Conservation (phyloP, 768 basidiomycete genomes). For the Scleroderma citrinum region DNA sequence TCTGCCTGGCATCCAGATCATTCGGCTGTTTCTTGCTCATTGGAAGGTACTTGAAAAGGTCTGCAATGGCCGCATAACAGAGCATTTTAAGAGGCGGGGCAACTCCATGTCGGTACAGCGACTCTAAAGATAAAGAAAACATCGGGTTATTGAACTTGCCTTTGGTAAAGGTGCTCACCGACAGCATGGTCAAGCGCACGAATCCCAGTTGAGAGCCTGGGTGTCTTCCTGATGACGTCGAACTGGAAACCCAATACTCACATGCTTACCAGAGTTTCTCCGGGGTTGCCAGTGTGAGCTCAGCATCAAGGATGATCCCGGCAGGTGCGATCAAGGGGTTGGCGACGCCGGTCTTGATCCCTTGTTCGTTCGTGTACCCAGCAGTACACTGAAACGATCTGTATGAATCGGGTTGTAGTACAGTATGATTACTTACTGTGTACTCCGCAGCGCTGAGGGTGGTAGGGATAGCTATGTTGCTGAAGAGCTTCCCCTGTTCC, state of each 20-base stretch:
- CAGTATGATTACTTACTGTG: constrained; percentile 39
- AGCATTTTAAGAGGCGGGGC: constrained; percentile 57
- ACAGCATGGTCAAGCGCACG: constrained; percentile 77
- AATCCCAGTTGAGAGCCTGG: constrained; percentile 73
- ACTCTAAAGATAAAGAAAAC: constrained; percentile 31
- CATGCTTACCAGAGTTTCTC: constrained; percentile 59
- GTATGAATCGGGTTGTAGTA: neutral
- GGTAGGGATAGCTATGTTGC: constrained; percentile 77
- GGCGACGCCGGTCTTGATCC: constrained; percentile 51
- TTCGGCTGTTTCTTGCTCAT: constrained; percentile 52
- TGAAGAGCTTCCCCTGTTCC: constrained; percentile 43
- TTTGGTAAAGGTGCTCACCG: constrained; percentile 34
- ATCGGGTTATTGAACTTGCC: neutral
- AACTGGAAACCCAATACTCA: neutral
- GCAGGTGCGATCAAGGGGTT: constrained; percentile 57
- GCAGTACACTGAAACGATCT: constrained; percentile 45
- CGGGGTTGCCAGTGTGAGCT: constrained; percentile 67
- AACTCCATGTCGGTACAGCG: constrained; percentile 51
- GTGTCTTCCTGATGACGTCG: constrained; percentile 9
- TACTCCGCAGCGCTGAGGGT: constrained; percentile 79
- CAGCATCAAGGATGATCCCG: constrained; percentile 73
- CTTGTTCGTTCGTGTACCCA: constrained; percentile 66
- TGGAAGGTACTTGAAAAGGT: constrained; percentile 72
- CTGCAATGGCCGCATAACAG: constrained; percentile 59
- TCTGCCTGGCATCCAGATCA: constrained; percentile 56